Percentiles rank a stretch among this genome's conserved stretches.
Conservation (phyloP, 2,329 filamentous ascomycete species). For the Penicillium corylophilum region DNA sequence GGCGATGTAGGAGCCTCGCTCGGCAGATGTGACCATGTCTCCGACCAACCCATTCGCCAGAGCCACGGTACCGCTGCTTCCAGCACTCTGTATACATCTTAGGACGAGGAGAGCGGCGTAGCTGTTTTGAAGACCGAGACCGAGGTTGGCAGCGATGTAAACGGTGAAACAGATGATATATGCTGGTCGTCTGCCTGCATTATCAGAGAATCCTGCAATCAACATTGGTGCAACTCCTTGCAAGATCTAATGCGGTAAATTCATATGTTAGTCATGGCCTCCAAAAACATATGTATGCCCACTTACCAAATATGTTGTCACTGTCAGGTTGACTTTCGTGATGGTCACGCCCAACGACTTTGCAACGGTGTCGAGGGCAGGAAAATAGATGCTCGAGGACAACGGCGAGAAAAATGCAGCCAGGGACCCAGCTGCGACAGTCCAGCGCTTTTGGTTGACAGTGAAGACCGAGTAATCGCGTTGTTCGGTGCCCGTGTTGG, state of each 20-base stretch:
- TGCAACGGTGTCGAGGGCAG: slow-evolving; percentile 37
- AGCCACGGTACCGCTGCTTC: slow-evolving; percentile 54
- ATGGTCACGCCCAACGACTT: slow-evolving; percentile 41
- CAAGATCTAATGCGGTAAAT: slow-evolving; percentile 16
- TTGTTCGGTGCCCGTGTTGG: background rate
- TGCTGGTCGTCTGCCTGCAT: slow-evolving; percentile 58
- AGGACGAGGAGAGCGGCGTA: slow-evolving; percentile 41
- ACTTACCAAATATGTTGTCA: slow-evolving; percentile 51
- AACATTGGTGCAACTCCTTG: slow-evolving; percentile 40
- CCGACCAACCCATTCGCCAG: slow-evolving; percentile 66
- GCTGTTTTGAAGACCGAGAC: slow-evolving; percentile 57
- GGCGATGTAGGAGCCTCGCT: slow-evolving; percentile 57
- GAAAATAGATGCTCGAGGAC: slow-evolving; percentile 39
- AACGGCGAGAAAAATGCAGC: slow-evolving; percentile 34
- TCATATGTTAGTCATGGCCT: background rate
- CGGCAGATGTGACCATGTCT: slow-evolving; percentile 52
- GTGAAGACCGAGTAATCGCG: slow-evolving; percentile 45
- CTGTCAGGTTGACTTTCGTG: slow-evolving; percentile 50
- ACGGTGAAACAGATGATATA: slow-evolving; percentile 52
- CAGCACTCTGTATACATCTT: slow-evolving; percentile 21
- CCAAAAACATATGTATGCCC: background rate
- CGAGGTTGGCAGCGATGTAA: slow-evolving; percentile 60
- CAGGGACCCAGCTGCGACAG: slow-evolving; percentile 24
- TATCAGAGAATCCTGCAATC: slow-evolving; percentile 62
- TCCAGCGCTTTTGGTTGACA: slow-evolving; percentile 21